Conservation (phyloP, 2,329 filamentous ascomycete species). For the Penicillium sp. region DNA sequence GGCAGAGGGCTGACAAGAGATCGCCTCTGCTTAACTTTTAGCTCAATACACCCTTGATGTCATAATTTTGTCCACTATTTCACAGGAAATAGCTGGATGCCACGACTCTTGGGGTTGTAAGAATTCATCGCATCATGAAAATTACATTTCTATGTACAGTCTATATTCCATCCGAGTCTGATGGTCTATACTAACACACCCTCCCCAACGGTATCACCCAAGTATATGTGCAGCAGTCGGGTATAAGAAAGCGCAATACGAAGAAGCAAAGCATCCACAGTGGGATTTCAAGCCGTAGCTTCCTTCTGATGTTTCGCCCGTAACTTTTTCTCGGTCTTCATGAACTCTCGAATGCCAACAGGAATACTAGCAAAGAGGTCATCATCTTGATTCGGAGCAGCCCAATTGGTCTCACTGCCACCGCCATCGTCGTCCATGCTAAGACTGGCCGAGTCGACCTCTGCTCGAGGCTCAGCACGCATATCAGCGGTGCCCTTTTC, state of each 20-base stretch:
- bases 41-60: background rate
- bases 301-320: constrained; percentile 71
- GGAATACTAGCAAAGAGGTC: constrained; percentile 80
- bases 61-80: background rate
- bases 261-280: background rate
- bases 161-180: constrained; percentile 12
- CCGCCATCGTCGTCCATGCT: constrained; percentile 83
- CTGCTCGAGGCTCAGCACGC: constrained; percentile 39
- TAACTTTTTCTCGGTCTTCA: constrained; percentile 92
- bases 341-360: constrained; percentile 93
- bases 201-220: background rate
- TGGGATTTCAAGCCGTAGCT: constrained; percentile 21
- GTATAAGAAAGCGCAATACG: constrained; percentile 16
- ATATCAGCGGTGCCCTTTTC: constrained; percentile 36
- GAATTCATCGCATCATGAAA: constrained; percentile 8
- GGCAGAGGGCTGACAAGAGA: background rate
- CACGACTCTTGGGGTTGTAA: background rate
- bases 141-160: constrained; percentile 19
- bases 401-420: constrained; percentile 72
- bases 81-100: background rate
- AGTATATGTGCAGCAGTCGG: constrained; percentile 12
- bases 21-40: no score
- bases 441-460: constrained; percentile 54
- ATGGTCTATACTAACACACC: constrained; percentile 7
- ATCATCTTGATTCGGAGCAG: constrained; percentile 48